Percentiles rank a stretch among this genome's conserved stretches.
These are phyloP conservation scores for Mycogone perniciosa DNA, from an alignment of 2,329 filamentous ascomycete species.

Conservation along the genomic window DNA sequence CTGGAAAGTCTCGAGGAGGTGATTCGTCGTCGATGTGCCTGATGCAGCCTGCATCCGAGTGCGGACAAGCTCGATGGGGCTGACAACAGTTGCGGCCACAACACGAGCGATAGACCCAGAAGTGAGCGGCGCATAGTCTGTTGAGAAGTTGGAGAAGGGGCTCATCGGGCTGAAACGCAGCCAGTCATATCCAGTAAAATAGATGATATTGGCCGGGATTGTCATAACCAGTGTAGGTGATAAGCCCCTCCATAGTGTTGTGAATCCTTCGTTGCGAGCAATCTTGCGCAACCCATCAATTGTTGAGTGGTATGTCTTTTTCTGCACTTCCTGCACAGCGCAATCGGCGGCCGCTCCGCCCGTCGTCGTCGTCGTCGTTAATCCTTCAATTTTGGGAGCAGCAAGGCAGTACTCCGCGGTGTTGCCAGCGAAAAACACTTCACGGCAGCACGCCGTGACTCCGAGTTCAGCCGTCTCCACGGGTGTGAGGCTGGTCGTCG, in stretches of 20 bases:
- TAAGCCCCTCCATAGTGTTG: slow-evolving; percentile 84
- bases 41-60: slow-evolving; percentile 82
- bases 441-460: slow-evolving; percentile 89
- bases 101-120: slow-evolving; percentile 74
- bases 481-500: slow-evolving; percentile 55
- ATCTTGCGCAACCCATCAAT: slow-evolving; percentile 92
- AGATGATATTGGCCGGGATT: slow-evolving; percentile 93
- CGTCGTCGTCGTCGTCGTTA: slow-evolving; percentile 38
- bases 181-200: slow-evolving; percentile 98
- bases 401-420: slow-evolving; percentile 75
- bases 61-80: slow-evolving; percentile 88
- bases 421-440: slow-evolving; percentile 94
- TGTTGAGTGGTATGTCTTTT: slow-evolving; percentile 80
- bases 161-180: slow-evolving; percentile 67
- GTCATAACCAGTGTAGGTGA: slow-evolving; percentile 95
- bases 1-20: slow-evolving; percentile 72
- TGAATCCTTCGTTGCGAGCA: slow-evolving; percentile 80
- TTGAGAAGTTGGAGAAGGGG: slow-evolving; percentile 59
- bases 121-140: slow-evolving; percentile 70
- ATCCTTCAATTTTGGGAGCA: slow-evolving; percentile 47
- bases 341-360: slow-evolving; percentile 56
- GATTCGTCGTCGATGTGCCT: slow-evolving; percentile 52
- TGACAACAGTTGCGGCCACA: slow-evolving; percentile 74
- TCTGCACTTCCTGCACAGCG: slow-evolving; percentile 79
- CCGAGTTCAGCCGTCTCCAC: slow-evolving; percentile 76